Evolutionary conservation across 2,329 filamentous ascomycete species (phyloP).

Genomic region (Elsinoe batatas): DNA sequence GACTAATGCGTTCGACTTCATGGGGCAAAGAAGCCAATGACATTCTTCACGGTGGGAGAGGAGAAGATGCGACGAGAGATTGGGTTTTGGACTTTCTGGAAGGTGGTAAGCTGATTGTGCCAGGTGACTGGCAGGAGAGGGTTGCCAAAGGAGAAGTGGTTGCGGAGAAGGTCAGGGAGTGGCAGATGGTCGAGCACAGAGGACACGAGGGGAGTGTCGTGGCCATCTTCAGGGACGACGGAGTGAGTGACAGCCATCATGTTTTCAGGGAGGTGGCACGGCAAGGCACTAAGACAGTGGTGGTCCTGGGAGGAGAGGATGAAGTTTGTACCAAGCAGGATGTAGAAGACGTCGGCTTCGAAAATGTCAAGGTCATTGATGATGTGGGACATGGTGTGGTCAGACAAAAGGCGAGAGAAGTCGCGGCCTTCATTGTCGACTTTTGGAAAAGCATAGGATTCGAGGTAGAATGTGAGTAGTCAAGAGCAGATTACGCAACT

Average conservation of each 20-base stretch:
- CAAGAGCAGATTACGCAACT: too few relatives aligned
- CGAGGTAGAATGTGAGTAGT: background rate
- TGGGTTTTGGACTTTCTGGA: slow-evolving; percentile 36
- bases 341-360: slow-evolving; percentile 27
- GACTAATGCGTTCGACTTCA: background rate
- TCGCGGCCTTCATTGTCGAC: slow-evolving; percentile 25
- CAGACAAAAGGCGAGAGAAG: slow-evolving; percentile 29
- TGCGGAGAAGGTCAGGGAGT: slow-evolving; percentile 38
- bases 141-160: slow-evolving; percentile 37
- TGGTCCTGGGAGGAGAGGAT: slow-evolving; percentile 12
- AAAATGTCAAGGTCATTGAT: slow-evolving; percentile 29
- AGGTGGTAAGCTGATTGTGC: slow-evolving; percentile 34
- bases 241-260: slow-evolving; percentile 31
- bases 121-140: slow-evolving; percentile 36
- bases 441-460: slow-evolving; percentile 22
- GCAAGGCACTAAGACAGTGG: slow-evolving; percentile 9
- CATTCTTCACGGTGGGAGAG: background rate
- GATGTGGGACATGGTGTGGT: slow-evolving; percentile 34
- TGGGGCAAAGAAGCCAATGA: slow-evolving; percentile 16
- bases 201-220: slow-evolving; percentile 40
- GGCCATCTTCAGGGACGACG: slow-evolving; percentile 38
- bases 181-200: slow-evolving; percentile 38
- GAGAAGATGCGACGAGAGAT: slow-evolving; percentile 25
- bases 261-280: slow-evolving; percentile 24
- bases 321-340: slow-evolving; percentile 24